Evolutionary conservation across 1,284 basidiomycete genomes (phyloP).

Genomic region (Papiliotrema laurentii): DNA sequence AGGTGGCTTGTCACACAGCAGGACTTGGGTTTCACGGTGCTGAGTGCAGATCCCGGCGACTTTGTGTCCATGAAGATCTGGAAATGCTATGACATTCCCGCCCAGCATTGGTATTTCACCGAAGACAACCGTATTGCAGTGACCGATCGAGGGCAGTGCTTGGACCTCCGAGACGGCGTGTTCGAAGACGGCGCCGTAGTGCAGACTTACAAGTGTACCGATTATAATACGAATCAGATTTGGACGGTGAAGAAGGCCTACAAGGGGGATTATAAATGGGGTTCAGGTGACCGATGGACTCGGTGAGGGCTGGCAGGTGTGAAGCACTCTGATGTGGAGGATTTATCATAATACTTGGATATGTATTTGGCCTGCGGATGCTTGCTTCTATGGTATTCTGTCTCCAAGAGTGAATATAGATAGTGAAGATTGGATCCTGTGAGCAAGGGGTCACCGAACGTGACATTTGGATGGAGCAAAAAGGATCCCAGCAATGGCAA

Average conservation of each 20-base stretch:
- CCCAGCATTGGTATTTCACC: slow-evolving; percentile 12
- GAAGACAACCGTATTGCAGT: slow-evolving; percentile 10
- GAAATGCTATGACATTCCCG: slow-evolving; percentile 9
- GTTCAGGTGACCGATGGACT: background rate
- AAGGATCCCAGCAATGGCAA: too few relatives aligned
- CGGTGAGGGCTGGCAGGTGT: too few relatives aligned
- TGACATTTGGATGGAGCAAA: too few relatives aligned
- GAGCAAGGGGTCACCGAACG: too few relatives aligned
- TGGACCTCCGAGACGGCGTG: slow-evolving; percentile 10
- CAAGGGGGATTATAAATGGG: background rate
- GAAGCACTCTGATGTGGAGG: too few relatives aligned
- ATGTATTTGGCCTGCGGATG: too few relatives aligned
- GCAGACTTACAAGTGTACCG: slow-evolving; percentile 12
- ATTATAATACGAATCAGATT: slow-evolving; percentile 12
- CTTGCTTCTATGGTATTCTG: too few relatives aligned
- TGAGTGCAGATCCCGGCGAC: slow-evolving; percentile 7
- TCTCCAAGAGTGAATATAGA: too few relatives aligned
- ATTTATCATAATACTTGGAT: too few relatives aligned
- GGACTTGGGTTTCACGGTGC: background rate
- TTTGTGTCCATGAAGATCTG: slow-evolving; percentile 11
- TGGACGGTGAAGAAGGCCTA: slow-evolving; percentile 2
- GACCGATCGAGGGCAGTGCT: slow-evolving; percentile 7
- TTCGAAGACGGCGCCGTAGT: slow-evolving; percentile 2
- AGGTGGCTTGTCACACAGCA: background rate
- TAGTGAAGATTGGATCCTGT: too few relatives aligned